Conservation (phyloP, 2,329 filamentous ascomycete genomes). For the Arachnopeziza araneosa region DNA sequence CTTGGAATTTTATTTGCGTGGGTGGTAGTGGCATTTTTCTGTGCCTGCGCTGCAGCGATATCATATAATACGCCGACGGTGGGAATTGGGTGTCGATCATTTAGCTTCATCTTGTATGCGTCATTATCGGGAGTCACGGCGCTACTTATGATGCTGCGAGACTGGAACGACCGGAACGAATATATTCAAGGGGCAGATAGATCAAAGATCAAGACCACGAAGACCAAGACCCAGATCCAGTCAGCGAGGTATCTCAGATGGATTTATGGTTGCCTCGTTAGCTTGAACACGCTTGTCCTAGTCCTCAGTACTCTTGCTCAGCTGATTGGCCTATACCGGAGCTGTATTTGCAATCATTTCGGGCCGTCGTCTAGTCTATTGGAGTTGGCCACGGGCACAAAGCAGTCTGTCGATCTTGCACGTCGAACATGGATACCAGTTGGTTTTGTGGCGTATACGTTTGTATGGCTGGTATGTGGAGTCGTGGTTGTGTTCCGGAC, state of each 20-base stretch:
- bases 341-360: neutral
- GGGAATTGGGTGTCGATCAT: conserved; percentile 1
- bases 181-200: neutral
- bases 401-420: neutral
- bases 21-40: neutral
- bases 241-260: neutral
- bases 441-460: neutral
- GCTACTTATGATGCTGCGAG: neutral
- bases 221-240: no score
- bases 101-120: conserved; percentile 1
- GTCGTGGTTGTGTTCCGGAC: neutral
- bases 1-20: neutral
- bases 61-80: conserved; percentile 2
- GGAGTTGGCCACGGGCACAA: neutral
- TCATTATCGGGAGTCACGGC: neutral
- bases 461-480: neutral
- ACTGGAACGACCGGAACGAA: neutral
- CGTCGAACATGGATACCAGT: neutral
- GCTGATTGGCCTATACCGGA: neutral
- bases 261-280: neutral
- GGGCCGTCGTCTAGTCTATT: neutral
- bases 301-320: neutral
- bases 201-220: neutral
- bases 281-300: neutral
- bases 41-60: neutral